Evolutionary conservation across 768 basidiomycete species (phyloP).

Genomic region (Mycena floridula): DNA sequence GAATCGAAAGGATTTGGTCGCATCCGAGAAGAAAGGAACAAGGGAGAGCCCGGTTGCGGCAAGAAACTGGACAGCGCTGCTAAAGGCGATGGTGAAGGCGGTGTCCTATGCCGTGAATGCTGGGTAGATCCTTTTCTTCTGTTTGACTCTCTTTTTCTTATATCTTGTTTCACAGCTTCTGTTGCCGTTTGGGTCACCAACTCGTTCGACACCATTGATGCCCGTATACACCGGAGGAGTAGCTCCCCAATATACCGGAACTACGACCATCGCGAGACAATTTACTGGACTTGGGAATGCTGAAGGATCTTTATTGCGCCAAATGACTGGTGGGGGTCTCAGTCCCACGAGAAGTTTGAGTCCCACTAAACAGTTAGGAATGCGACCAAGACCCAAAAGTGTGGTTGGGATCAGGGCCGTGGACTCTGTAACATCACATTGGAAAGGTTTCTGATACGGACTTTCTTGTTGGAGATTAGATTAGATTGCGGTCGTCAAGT

Average conservation of each 20-base stretch:
- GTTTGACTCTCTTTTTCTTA: conserved; percentile 2
- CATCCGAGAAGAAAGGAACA: conserved; percentile 40
- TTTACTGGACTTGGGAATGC: conserved; percentile 57
- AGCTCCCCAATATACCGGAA: conserved; percentile 57
- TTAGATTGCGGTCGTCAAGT: background rate
- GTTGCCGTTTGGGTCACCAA: conserved; percentile 51
- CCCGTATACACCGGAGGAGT: conserved; percentile 42
- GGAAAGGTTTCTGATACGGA: too few species aligned
- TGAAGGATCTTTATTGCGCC: conserved; percentile 29
- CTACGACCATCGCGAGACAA: conserved; percentile 68
- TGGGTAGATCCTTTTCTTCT: conserved; percentile 39
- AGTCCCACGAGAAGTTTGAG: conserved; percentile 49
- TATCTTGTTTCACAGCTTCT: conserved; percentile 39
- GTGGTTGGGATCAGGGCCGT: conserved; percentile 61
- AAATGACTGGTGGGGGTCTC: conserved; percentile 19
- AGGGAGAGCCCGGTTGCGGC: conserved; percentile 68
- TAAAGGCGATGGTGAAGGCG: conserved; percentile 60
- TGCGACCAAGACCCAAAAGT: conserved; percentile 68
- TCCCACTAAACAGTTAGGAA: conserved; percentile 64
- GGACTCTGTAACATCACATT: too few species aligned
- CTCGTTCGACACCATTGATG: conserved; percentile 40
- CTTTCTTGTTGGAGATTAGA: too few species aligned
- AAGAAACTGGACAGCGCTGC: conserved; percentile 82
- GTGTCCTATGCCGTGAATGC: conserved; percentile 84
- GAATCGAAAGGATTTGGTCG: conserved; percentile 30